These are phyloP conservation scores for Bolboschoenus planiculmis DNA, from an alignment of 176 grass and related monocot species.

Conservation along the genomic window DNA sequence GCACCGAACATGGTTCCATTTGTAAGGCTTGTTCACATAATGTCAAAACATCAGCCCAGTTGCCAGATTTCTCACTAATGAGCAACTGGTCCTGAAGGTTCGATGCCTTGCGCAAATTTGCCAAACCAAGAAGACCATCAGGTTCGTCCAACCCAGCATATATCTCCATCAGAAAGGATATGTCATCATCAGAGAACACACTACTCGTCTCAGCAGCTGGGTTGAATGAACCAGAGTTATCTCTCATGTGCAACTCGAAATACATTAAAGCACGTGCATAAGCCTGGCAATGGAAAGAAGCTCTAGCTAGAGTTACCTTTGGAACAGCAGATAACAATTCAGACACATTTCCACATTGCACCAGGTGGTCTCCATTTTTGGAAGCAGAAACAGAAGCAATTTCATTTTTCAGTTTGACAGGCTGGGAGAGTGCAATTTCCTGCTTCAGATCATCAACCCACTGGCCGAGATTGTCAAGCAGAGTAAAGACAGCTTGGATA, in stretches of 20 bases:
- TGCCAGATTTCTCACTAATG: slow-evolving; percentile 93
- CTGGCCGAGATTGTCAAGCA: slow-evolving; percentile 95
- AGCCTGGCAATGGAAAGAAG: slow-evolving; percentile 86
- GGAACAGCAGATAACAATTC: slow-evolving; percentile 78
- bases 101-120: slow-evolving; percentile 77
- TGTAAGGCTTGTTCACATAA: slow-evolving; percentile 92
- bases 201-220: slow-evolving; percentile 69
- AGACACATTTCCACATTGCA: slow-evolving; percentile 72
- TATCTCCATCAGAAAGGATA: slow-evolving; percentile 98
- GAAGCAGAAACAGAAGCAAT: slow-evolving; percentile 23
- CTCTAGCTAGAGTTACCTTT: slow-evolving; percentile 89
- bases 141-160: slow-evolving; percentile 94
- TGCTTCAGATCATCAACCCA: slow-evolving; percentile 99
- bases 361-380: slow-evolving; percentile 49
- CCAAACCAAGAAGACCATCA: slow-evolving; percentile 83
- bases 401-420: slow-evolving; percentile 49
- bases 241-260: slow-evolving; percentile 76
- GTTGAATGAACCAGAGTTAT: slow-evolving; percentile 87
- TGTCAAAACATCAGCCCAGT: slow-evolving; percentile 91
- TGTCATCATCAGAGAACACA: slow-evolving; percentile 86
- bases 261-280: slow-evolving; percentile 91
- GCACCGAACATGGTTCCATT: slow-evolving; percentile 84
- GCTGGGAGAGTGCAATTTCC: slow-evolving; percentile 75
- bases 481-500: slow-evolving; percentile 92
- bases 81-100: slow-evolving; percentile 91